phyloP scores from a whole-genome alignment of 2,329 filamentous ascomycete species.

The Colletotrichum sp. region DNA sequence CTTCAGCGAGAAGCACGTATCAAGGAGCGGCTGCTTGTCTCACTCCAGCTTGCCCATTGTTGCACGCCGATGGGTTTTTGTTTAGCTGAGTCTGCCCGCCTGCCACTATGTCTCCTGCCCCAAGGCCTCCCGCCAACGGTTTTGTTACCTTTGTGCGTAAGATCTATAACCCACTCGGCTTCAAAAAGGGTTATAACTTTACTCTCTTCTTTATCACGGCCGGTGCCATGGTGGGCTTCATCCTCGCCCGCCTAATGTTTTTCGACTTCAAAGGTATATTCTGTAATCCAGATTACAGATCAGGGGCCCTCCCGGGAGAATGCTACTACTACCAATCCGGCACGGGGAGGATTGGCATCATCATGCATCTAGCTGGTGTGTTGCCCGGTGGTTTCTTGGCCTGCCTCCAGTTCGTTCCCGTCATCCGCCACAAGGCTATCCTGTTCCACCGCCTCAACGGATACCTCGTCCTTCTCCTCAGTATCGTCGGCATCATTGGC shows the following conservation, averaged over 20 bases:
- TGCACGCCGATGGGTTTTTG: background rate
- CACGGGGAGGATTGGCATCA: slow-evolving; percentile 42
- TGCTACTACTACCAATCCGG: slow-evolving; percentile 39
- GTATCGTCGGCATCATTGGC: slow-evolving; percentile 48
- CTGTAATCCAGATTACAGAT: slow-evolving; percentile 29
- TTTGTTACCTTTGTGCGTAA: slow-evolving; percentile 25
- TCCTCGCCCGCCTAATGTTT: slow-evolving; percentile 52
- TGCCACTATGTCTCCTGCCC: background rate
- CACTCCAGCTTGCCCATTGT: background rate
- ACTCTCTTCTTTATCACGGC: slow-evolving; percentile 54
- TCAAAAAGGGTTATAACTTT: slow-evolving; percentile 63
- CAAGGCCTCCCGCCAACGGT: slow-evolving; percentile 18
- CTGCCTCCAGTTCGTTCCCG: slow-evolving; percentile 54
- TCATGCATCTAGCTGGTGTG: slow-evolving; percentile 50
- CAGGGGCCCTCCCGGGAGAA: slow-evolving; percentile 35
- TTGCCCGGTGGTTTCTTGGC: slow-evolving; percentile 50
- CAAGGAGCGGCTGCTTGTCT: background rate
- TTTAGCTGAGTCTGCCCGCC: background rate
- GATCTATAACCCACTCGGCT: slow-evolving; percentile 55
- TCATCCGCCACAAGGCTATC: slow-evolving; percentile 50
- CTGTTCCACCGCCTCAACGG: slow-evolving; percentile 66
- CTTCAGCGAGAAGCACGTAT: slow-evolving; percentile 9
- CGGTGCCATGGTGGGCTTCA: slow-evolving; percentile 52
- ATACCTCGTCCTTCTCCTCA: slow-evolving; percentile 56
- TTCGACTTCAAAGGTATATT: slow-evolving; percentile 46